phyloP scores from a whole-genome alignment of 2,329 filamentous ascomycete species.

The Aureobasidium zeae region DNA sequence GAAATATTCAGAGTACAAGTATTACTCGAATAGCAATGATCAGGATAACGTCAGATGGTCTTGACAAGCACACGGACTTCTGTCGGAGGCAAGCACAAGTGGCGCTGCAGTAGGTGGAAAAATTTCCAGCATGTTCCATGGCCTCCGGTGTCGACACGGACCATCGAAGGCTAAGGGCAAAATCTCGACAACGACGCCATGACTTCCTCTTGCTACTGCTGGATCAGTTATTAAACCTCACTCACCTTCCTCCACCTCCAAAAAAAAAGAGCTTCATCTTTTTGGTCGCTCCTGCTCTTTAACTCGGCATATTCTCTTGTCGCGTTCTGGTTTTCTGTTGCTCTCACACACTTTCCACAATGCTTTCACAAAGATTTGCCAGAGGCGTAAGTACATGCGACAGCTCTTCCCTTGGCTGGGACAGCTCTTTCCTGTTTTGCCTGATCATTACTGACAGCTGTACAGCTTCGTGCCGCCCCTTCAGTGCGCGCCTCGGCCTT shows the following conservation, averaged over 20 bases:
- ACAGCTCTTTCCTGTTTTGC: conserved; percentile 24
- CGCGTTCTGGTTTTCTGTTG: conserved; percentile 12
- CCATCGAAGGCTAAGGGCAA: conserved; percentile 11
- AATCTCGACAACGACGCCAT: conserved; percentile 14
- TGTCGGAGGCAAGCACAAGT: conserved; percentile 5
- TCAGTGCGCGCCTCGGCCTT: conserved; percentile 30
- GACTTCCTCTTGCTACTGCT: conserved; percentile 13
- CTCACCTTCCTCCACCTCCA: conserved; percentile 4
- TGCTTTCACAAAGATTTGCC: conserved; percentile 29
- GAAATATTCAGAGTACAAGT: too few relatives aligned
- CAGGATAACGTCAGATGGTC: too few relatives aligned
- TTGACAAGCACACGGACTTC: conserved; percentile 8
- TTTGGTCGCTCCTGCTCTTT: conserved; percentile 13
- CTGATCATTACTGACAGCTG: conserved; percentile 18
- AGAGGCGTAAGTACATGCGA: conserved; percentile 26
- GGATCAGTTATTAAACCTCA: conserved; percentile 10
- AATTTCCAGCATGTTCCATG: conserved; percentile 13
- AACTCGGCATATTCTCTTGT: conserved; percentile 13
- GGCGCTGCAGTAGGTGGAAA: not conserved
- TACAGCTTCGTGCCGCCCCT: conserved; percentile 26
- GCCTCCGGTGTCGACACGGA: conserved; percentile 1
- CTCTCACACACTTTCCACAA: conserved; percentile 19
- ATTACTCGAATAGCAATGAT: too few relatives aligned
- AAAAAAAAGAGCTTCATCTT: conserved; percentile 3
- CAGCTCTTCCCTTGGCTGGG: not conserved